Conservation (phyloP, 2,329 filamentous ascomycete genomes). For the Epichloe sylvatica region DNA sequence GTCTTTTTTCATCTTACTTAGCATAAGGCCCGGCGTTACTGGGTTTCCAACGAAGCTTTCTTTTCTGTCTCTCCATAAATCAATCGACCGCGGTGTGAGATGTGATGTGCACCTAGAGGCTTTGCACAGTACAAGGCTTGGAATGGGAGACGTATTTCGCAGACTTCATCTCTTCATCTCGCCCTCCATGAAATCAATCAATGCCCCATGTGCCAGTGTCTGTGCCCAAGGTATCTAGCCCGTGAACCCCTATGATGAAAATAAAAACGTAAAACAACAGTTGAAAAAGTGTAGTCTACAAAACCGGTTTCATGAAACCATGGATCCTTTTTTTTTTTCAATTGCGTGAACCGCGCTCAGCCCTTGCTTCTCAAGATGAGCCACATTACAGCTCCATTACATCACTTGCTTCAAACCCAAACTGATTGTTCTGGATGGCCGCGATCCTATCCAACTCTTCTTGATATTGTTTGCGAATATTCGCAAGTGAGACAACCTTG, state of each 20-base stretch:
- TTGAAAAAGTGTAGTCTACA: not conserved
- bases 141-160: not conserved
- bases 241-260: conserved; percentile 4
- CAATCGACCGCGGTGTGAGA: too few species aligned
- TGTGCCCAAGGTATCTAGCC: conserved; percentile 17
- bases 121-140: not conserved
- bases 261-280: not conserved
- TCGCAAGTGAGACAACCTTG: conserved; percentile 70
- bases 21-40: conserved; percentile 28
- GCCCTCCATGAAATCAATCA: conserved; percentile 9
- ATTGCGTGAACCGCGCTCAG: not conserved
- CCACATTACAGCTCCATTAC: conserved; percentile 33
- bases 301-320: not conserved
- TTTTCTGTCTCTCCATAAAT: not conserved
- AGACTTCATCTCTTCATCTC: conserved; percentile 8
- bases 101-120: too few species aligned
- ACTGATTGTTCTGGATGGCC: conserved; percentile 78
- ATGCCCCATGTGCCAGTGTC: not conserved
- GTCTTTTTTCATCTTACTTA: conserved; percentile 10
- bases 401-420: conserved; percentile 53
- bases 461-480: conserved; percentile 80
- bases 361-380: not conserved
- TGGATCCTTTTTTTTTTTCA: not conserved
- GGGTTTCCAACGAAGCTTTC: conserved; percentile 9
- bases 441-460: conserved; percentile 77